Evolutionary conservation across 164 flowering plant genomes (phyloP).

Genomic region (Piper longum): DNA sequence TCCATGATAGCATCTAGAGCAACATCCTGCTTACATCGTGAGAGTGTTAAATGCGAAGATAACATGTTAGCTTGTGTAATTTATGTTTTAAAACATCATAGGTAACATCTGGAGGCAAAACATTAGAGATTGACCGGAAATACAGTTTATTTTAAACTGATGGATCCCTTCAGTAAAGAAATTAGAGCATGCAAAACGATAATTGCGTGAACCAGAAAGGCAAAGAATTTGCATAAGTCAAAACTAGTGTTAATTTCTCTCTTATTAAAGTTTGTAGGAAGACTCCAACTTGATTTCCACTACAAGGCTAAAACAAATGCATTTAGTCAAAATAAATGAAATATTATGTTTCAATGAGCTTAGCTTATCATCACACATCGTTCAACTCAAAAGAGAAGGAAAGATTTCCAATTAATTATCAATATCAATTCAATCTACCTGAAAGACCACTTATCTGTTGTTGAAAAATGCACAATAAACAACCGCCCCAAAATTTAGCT

Average conservation of each 20-base stretch:
- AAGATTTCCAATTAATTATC: not conserved
- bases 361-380: no score
- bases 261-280: no score
- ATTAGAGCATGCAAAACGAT: no score
- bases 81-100: not conserved
- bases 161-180: no score
- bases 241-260: no score
- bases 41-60: not conserved
- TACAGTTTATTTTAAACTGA: no score
- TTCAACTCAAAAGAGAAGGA: not conserved
- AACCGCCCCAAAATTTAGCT: not conserved
- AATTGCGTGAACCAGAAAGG: no score
- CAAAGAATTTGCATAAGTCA: no score
- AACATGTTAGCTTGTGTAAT: not conserved
- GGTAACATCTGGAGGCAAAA: conserved; percentile 22
- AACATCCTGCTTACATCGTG: conserved; percentile 32
- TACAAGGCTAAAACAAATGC: no score
- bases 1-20: conserved; percentile 82
- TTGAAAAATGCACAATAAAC: not conserved
- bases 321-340: no score
- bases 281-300: no score
- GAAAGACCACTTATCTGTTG: not conserved
- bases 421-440: not conserved
- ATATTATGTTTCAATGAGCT: no score
- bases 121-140: not conserved